Evolutionary conservation across 768 basidiomycete species (phyloP), one percentile per base, ranked within the genome.

Genomic region (Mrakia blollopis): DNA sequence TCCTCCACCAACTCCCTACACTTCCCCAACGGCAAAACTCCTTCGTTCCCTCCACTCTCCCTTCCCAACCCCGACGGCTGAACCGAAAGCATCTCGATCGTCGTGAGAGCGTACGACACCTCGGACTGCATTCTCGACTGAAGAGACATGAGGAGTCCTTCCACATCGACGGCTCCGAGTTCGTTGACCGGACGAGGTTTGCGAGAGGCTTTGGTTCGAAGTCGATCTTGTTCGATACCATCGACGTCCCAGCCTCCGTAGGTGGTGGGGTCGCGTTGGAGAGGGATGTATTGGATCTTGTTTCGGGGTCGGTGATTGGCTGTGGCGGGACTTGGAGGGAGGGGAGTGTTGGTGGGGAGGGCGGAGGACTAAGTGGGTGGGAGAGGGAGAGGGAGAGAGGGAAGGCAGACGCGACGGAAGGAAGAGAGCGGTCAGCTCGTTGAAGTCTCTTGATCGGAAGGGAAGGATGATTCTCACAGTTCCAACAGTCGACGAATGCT

Each of bases 71-170:
- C 92, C 89, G 28, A 75, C 25, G 54, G 44, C 37, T 75, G 65
- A 75, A 75, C 77, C 3, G 78, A 50, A 7, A 97, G 85, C 81
- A 96, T 85, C 5, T 90, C 90, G 79, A 98, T 86, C 7, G 92
- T 92, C 30, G 94, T 93, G 80, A 99, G 85, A 7, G 92, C 93
- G 82, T 94, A 98, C 5, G 94, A 91, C 73, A 95, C 85, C 83
- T 99, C 96, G 65, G 89, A 87, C 13, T 90, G 87, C 60, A 98
- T 84, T 50, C 95, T 87, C 50, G 92, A 96, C 44, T 94, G 91
- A 57, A 99, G 85, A 41, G 92, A 92, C 91, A 99, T 90, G n/a
- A 90, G 90, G 70, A 99, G 86, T n/a, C 89, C 89, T 81, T 97
- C 94, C 76, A 98, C 89, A 80, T 98, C 95, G 70, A 96, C 88